Evolutionary conservation across 73 alveolate genomes (phyloP).

Genomic region (Strombidium stylifer): DNA sequence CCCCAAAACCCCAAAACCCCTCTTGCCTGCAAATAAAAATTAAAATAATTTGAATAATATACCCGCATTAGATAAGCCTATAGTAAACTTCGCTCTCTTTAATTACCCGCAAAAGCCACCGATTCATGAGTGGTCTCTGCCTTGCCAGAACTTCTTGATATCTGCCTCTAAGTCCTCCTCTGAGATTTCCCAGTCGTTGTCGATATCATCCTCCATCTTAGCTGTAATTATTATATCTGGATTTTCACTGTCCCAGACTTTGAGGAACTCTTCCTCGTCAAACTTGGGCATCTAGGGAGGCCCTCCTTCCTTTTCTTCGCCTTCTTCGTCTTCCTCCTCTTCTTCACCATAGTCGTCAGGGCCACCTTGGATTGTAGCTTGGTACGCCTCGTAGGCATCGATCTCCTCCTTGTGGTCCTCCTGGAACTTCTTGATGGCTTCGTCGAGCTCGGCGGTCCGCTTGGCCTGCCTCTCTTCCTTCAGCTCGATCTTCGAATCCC

Average conservation of each 20-base stretch:
- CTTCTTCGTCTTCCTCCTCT: conserved; percentile 37
- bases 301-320: conserved; percentile 1
- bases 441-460: conserved; percentile 28
- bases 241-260: conserved; percentile 68
- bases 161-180: conserved; percentile 54
- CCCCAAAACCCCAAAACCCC: too few species aligned
- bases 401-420: conserved; percentile 44
- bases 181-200: conserved; percentile 36
- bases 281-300: conserved; percentile 55
- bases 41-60: too few species aligned
- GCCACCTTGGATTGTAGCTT: not conserved
- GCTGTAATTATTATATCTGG: conserved; percentile 68
- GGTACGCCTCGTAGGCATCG: conserved; percentile 13
- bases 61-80: not conserved
- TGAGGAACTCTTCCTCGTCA: conserved; percentile 60
- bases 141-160: conserved; percentile 6
- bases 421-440: conserved; percentile 37
- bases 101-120: too few species aligned
- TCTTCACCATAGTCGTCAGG: conserved; percentile 26
- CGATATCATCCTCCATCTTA: conserved; percentile 55
- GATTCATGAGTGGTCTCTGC: not conserved
- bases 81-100: not conserved
- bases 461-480: conserved; percentile 29
- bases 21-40: too few species aligned
- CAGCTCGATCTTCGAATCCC: conserved; percentile 23